These are phyloP conservation scores for Tetradesmus obliquus DNA, from an alignment of 139 green algal genomes.

Conservation along the genomic window DNA sequence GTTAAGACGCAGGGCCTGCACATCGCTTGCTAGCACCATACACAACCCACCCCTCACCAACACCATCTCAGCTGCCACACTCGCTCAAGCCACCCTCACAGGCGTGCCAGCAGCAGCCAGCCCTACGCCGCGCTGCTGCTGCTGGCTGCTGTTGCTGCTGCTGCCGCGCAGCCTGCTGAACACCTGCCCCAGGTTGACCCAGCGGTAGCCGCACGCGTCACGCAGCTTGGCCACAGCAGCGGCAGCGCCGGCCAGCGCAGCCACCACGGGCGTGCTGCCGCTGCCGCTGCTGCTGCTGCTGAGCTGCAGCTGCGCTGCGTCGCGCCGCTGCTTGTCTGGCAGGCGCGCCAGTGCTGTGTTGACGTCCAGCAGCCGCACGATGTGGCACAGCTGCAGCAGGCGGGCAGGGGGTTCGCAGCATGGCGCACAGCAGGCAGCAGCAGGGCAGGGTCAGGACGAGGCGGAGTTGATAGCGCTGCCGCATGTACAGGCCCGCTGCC, in stretches of 20 bases:
- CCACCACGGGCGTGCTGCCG: background rate
- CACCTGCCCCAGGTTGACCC: conserved; percentile 73
- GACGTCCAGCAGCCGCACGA: conserved; percentile 71
- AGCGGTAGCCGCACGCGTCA: conserved; percentile 71
- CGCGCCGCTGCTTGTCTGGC: conserved; percentile 17
- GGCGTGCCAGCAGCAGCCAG: background rate
- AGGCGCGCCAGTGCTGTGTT: conserved; percentile 47
- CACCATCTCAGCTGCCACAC: too few species aligned
- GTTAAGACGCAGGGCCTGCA: too few species aligned
- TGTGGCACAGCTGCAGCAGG: conserved; percentile 63
- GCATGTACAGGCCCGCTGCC: too few species aligned
- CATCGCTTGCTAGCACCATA: too few species aligned
- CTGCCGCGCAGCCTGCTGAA: conserved; percentile 50
- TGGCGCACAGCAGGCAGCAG: background rate
- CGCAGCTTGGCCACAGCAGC: conserved; percentile 57
- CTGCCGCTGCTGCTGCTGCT: background rate
- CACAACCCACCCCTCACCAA: too few species aligned
- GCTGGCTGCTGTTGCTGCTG: background rate
- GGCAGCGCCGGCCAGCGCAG: conserved; percentile 60
- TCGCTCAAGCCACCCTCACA: background rate
- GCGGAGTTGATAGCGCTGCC: too few species aligned
- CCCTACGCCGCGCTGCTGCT: background rate
- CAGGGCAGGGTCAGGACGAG: background rate
- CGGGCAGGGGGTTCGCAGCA: background rate
- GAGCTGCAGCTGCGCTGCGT: conserved; percentile 14